Percentiles rank a stretch among this genome's conserved stretches.
phyloP scores from a whole-genome alignment of 352 stramenopile genomes.

The Globisporangium spiculum region DNA sequence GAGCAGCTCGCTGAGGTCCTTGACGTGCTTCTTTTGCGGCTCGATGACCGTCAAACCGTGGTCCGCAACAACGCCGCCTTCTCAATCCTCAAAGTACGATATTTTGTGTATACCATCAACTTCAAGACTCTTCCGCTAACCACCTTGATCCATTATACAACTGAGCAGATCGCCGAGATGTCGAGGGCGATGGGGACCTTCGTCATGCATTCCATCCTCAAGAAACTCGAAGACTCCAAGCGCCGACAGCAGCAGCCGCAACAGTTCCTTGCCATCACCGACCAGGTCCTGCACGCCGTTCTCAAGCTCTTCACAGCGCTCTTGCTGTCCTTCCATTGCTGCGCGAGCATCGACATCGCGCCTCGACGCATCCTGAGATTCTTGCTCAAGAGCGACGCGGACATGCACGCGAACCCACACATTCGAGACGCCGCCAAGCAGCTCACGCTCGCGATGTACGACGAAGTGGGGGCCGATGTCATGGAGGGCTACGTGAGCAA shows the following conservation, averaged over 20 bases:
- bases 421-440: slow-evolving; percentile 38
- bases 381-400: slow-evolving; percentile 25
- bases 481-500: slow-evolving; percentile 11
- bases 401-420: slow-evolving; percentile 38
- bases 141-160: background rate
- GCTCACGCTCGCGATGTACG: slow-evolving; percentile 31
- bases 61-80: slow-evolving; percentile 37
- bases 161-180: slow-evolving; percentile 27
- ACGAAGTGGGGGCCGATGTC: slow-evolving; percentile 32
- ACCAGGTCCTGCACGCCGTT: slow-evolving; percentile 33
- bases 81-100: slow-evolving; percentile 22
- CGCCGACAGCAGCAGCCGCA: background rate
- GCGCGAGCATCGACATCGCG: slow-evolving; percentile 43
- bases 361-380: slow-evolving; percentile 36
- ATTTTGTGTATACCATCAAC: background rate
- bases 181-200: slow-evolving; percentile 34
- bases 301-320: slow-evolving; percentile 43
- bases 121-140: slow-evolving; percentile 10
- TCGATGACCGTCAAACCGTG: slow-evolving; percentile 22
- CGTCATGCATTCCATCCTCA: slow-evolving; percentile 36
- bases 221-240: slow-evolving; percentile 20
- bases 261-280: slow-evolving; percentile 9
- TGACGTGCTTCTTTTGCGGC: slow-evolving; percentile 12
- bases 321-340: slow-evolving; percentile 44
- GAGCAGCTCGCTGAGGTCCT: slow-evolving; percentile 18